These are phyloP conservation scores for Trichophyton equinum DNA, from an alignment of 2,329 filamentous ascomycete species.

Conservation along the genomic window DNA sequence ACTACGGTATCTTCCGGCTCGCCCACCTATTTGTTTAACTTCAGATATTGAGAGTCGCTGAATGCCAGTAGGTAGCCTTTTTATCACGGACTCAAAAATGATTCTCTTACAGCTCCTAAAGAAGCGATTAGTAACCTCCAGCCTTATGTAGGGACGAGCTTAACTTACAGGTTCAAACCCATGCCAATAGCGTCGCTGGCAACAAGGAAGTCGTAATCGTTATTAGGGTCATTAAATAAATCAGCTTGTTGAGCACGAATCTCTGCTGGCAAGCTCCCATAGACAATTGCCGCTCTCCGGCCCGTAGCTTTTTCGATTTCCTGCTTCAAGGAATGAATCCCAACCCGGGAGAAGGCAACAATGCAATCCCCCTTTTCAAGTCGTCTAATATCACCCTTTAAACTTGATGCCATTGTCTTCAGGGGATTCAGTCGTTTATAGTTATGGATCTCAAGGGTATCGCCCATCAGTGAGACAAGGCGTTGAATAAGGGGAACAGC, in stretches of 20 bases:
- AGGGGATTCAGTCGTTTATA: slow-evolving; percentile 78
- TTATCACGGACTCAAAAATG: slow-evolving; percentile 67
- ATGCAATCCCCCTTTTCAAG: slow-evolving; percentile 84
- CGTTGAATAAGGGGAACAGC: slow-evolving; percentile 66
- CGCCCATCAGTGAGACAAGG: slow-evolving; percentile 66
- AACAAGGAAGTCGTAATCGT: slow-evolving; percentile 88
- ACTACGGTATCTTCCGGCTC: slow-evolving; percentile 74
- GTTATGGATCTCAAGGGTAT: slow-evolving; percentile 65
- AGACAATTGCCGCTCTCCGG: slow-evolving; percentile 78
- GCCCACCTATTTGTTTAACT: slow-evolving; percentile 87
- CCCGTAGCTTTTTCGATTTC: slow-evolving; percentile 66
- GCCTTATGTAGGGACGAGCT: neutral
- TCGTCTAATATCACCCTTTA: slow-evolving; percentile 51
- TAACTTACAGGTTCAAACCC: slow-evolving; percentile 72
- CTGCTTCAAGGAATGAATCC: slow-evolving; percentile 66
- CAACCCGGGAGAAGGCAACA: slow-evolving; percentile 71
- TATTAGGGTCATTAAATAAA: slow-evolving; percentile 88
- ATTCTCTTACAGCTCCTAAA: slow-evolving; percentile 65
- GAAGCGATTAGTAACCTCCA: slow-evolving; percentile 13
- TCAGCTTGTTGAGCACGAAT: slow-evolving; percentile 82
- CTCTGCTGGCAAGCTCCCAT: slow-evolving; percentile 82
- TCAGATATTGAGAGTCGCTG: slow-evolving; percentile 57
- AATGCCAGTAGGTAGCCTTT: slow-evolving; percentile 51
- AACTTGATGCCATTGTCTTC: slow-evolving; percentile 49
- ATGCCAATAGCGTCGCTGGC: slow-evolving; percentile 96